phyloP scores from a whole-genome alignment of 2,329 filamentous ascomycete species.

The Podosphaera leucotricha region DNA sequence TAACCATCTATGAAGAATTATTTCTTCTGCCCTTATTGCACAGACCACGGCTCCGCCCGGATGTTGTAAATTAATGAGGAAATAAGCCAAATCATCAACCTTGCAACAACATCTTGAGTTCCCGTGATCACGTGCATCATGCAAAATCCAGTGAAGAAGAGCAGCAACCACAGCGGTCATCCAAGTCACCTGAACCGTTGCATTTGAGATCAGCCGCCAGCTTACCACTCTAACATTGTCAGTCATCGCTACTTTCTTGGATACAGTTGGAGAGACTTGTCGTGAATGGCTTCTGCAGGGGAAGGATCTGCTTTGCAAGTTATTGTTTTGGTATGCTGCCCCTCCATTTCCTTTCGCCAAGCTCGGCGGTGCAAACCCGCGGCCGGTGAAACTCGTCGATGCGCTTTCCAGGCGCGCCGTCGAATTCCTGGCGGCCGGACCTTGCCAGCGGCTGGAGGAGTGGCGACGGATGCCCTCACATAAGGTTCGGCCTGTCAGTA shows the following conservation, averaged over 20 bases:
- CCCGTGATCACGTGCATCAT: not conserved
- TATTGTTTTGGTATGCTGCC: conserved; percentile 43
- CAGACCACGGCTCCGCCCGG: not conserved
- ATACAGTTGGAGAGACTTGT: not conserved
- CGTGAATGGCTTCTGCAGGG: conserved; percentile 4
- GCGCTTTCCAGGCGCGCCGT: too few species aligned
- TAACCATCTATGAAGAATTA: too few species aligned
- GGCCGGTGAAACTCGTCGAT: not conserved
- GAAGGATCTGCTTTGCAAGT: conserved; percentile 34
- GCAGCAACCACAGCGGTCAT: not conserved
- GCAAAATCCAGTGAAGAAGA: not conserved
- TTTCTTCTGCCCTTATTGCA: not conserved
- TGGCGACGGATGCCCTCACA: not conserved
- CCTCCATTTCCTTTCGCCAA: not conserved
- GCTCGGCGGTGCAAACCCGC: not conserved
- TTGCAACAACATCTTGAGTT: not conserved
- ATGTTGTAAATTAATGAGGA: not conserved
- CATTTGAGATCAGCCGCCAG: not conserved
- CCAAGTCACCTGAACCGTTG: not conserved
- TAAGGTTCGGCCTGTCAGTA: not conserved
- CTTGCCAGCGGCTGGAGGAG: not conserved
- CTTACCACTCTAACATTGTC: not conserved
- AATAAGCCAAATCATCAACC: not conserved
- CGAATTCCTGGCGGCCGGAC: not conserved
- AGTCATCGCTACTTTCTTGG: not conserved